Percentiles rank a stretch among this genome's conserved stretches.
Conservation (phyloP, 2,329 filamentous ascomycete species). For the Nannizziopsis barbatae region DNA sequence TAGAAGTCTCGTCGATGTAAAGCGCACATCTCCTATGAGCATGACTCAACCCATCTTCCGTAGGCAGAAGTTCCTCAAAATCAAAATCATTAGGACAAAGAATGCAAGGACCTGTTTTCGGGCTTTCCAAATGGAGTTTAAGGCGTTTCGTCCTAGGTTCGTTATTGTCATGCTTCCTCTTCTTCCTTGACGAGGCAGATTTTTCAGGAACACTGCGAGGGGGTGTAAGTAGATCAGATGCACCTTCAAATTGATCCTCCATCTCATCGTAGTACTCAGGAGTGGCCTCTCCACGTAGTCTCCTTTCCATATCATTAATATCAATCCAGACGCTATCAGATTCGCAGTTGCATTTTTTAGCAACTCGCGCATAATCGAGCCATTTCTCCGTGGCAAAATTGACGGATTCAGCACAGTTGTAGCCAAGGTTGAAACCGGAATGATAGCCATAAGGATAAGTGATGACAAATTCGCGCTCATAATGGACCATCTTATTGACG, state of each 20-base stretch:
- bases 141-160: conserved; percentile 64
- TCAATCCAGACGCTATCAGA: conserved; percentile 98
- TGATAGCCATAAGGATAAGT: conserved; percentile 98
- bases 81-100: conserved; percentile 85
- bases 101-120: conserved; percentile 69
- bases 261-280: conserved; percentile 38
- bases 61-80: conserved; percentile 69
- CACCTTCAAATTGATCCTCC: conserved; percentile 50
- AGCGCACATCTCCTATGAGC: conserved; percentile 81
- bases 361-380: conserved; percentile 88
- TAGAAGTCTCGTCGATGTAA: conserved; percentile 85
- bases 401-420: conserved; percentile 97
- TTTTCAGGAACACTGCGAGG: conserved; percentile 63
- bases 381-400: conserved; percentile 95
- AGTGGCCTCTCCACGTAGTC: conserved; percentile 70
- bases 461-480: conserved; percentile 95
- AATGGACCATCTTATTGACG: conserved; percentile 89
- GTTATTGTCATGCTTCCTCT: conserved; percentile 54
- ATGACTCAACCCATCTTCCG: conserved; percentile 67
- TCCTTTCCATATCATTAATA: conserved; percentile 89
- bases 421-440: conserved; percentile 93
- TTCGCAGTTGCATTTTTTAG: conserved; percentile 93
- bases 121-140: conserved; percentile 59
- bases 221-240: conserved; percentile 64
- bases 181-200: conserved; percentile 51